phyloP scores from a whole-genome alignment of 2,329 filamentous ascomycete species.

The Emydomyces testavorans region DNA sequence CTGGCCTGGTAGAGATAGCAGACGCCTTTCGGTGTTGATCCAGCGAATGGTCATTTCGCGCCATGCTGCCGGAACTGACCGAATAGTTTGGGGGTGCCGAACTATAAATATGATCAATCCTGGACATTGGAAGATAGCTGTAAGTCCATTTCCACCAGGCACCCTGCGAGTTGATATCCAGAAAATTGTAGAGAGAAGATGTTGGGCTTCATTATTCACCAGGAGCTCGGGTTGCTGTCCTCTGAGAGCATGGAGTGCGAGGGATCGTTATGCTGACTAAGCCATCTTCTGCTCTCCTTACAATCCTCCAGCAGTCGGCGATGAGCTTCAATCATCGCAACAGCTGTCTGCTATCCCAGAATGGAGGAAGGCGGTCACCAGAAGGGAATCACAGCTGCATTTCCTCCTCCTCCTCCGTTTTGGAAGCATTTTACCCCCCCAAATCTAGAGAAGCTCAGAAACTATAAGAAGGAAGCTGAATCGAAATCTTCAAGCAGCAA shows the following conservation, averaged over 20 bases:
- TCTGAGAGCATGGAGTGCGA: too few relatives aligned
- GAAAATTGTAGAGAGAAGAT: not conserved
- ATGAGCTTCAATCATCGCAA: not conserved
- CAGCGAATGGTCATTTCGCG: not conserved
- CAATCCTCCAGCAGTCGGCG: not conserved
- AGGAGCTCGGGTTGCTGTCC: too few relatives aligned
- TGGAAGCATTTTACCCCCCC: slow-evolving; percentile 76
- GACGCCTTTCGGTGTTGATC: not conserved
- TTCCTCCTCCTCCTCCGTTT: slow-evolving; percentile 79
- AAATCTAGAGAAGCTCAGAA: slow-evolving; percentile 52
- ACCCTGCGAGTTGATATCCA: not conserved
- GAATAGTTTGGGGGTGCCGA: not conserved
- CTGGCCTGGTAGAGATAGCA: slow-evolving; percentile 22
- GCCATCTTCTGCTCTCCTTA: not conserved
- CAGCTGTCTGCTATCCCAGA: not conserved
- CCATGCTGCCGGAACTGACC: not conserved
- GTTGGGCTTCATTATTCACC: not conserved
- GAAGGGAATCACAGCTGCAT: slow-evolving; percentile 48
- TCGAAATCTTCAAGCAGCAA: slow-evolving; percentile 17
- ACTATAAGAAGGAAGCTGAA: slow-evolving; percentile 36
- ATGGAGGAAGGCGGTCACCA: slow-evolving; percentile 51
- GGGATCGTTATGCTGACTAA: slow-evolving; percentile 3
- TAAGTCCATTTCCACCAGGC: not conserved
- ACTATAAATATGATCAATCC: not conserved
- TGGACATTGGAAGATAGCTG: not conserved